These are phyloP conservation scores for Lasiodiplodia gonubiensis DNA, from an alignment of 2,329 filamentous ascomycete genomes.

Conservation along the genomic window DNA sequence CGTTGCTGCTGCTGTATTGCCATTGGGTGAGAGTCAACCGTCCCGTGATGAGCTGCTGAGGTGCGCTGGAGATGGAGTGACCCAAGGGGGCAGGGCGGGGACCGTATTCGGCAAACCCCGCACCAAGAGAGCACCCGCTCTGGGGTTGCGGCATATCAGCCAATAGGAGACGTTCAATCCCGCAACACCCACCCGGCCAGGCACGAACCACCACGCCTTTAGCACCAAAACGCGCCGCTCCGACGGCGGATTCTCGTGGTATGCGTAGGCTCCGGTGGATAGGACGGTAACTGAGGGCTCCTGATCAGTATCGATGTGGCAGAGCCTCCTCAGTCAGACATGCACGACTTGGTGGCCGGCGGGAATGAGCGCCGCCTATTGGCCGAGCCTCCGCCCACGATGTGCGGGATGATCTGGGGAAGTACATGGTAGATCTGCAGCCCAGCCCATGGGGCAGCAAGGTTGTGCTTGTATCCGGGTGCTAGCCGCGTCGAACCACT, in stretches of 20 bases:
- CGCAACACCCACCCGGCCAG: not conserved
- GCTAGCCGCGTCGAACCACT: conserved; percentile 5
- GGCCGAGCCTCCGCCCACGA: not conserved
- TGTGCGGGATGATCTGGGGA: conserved; percentile 23
- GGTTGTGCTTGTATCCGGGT: not conserved
- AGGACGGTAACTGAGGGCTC: not conserved
- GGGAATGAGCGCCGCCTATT: conserved; percentile 8
- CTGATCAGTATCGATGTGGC: not conserved
- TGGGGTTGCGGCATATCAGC: conserved; percentile 5
- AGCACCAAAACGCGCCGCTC: not conserved
- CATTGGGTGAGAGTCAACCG: not conserved
- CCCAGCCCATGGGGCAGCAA: not conserved
- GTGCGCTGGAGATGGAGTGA: conserved; percentile 4
- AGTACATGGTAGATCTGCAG: conserved; percentile 14
- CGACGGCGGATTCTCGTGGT: not conserved
- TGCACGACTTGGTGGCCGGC: not conserved
- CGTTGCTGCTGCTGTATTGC: not conserved
- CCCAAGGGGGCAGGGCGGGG: not conserved
- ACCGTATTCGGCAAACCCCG: not conserved
- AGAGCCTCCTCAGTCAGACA: not conserved
- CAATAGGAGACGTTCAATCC: not conserved
- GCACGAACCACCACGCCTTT: not conserved
- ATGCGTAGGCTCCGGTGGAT: conserved; percentile 16
- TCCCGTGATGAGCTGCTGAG: not conserved
- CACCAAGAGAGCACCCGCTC: not conserved